A percentile compares a stretch with the other conserved stretches of the same genome.
Evolutionary conservation across 352 stramenopile species (phyloP).

Genomic region (Globisporangium spiculum): DNA sequence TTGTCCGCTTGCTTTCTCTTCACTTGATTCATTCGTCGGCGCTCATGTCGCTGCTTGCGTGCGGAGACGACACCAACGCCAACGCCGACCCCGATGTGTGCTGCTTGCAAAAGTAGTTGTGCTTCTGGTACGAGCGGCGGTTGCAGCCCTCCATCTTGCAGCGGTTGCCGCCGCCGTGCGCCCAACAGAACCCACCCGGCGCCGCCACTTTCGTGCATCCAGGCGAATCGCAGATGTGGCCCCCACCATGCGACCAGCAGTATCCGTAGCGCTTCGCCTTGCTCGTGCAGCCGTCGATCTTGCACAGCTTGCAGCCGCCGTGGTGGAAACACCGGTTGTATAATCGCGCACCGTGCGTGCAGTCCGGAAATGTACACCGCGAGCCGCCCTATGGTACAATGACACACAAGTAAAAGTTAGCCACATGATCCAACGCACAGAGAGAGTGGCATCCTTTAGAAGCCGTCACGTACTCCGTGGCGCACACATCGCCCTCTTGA

Average conservation of each 20-base stretch:
- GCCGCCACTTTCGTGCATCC: conserved; percentile 66
- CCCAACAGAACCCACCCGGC: conserved; percentile 65
- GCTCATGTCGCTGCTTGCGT: conserved; percentile 1
- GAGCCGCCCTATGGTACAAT: conserved; percentile 32
- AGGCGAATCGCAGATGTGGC: conserved; percentile 50
- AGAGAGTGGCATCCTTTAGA: not conserved
- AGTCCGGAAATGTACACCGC: conserved; percentile 55
- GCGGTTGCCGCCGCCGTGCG: conserved; percentile 65
- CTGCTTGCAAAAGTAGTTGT: conserved; percentile 70
- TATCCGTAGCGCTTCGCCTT: conserved; percentile 72
- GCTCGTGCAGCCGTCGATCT: conserved; percentile 55
- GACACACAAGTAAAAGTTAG: not conserved
- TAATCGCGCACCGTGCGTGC: conserved; percentile 50
- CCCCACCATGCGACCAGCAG: conserved; percentile 68
- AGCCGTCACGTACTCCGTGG: conserved; percentile 26
- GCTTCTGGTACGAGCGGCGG: conserved; percentile 64
- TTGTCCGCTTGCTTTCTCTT: not conserved
- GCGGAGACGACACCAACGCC: not conserved
- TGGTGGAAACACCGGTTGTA: conserved; percentile 73
- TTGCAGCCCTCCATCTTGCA: conserved; percentile 72
- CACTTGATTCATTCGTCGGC: conserved; percentile 1
- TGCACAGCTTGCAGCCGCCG: conserved; percentile 63
- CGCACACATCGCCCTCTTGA: conserved; percentile 53
- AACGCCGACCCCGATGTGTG: conserved; percentile 23
- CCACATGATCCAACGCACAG: not conserved